Base-by-base conservation (phyloP, 1,284 basidiomycete genomes). In the Rhizoctonia solani region DNA sequence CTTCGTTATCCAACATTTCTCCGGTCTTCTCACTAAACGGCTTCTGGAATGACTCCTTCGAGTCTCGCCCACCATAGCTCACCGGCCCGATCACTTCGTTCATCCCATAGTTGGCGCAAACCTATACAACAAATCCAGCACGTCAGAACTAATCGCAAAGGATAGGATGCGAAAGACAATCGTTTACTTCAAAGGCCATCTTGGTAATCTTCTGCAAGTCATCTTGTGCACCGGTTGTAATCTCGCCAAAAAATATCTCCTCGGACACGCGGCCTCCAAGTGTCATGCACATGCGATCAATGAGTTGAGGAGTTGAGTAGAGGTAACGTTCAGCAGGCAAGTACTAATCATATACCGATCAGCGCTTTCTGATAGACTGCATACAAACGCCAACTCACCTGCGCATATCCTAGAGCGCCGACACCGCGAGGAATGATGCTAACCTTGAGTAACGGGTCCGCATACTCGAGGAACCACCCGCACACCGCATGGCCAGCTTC, bases 401-500 rank as follows among this genome's bases (percentile, higher is more conserved):
- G 92, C 63, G 97, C 96, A 78, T 99, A 99, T 54, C 96, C 97
- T 46, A 99, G 82, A 13, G 96, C 95, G 41, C 95, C 96, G 66
- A 94, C 90, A 65, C 96, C 97, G 72, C 96, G 87, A 49, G 96
- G 96, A 69, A 99, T 98, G 78, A 99, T 99, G 75, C 94, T 98
- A 66, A 99, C 96, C 81, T 98, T 98, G 72, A 98, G 86, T 56
- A 99, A 79, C 41, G 97, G 97, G 77, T 98, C 95, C 63, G 96
- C 96, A 73, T 96, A 92, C 80, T 98, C 94, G 72, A 98, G 79
- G 84, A 93, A 98, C 96, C 97, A 99, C 19, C 96, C 96, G 74
- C 93, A 96, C 54, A 99, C 89, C 25, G 97, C 96, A 78, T 99
- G 96, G 0, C 96, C 97, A 34, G 97, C 97, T 82, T 99, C 97